Conservation (phyloP, 345 rosid species). For the Schrenkiella parvula region DNA sequence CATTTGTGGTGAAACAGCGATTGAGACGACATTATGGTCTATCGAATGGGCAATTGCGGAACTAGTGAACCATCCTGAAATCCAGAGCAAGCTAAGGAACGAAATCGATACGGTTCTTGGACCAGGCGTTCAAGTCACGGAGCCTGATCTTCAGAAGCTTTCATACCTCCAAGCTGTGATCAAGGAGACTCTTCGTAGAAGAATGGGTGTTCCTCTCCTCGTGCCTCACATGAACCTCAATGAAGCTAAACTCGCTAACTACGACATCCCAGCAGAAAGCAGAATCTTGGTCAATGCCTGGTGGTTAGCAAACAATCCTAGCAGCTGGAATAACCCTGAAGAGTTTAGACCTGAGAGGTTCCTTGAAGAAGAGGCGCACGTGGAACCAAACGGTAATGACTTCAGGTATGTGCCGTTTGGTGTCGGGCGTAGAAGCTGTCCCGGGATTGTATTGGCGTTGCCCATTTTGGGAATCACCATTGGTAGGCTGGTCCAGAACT, state of each 20-base stretch:
- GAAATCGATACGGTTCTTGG: slow-evolving; percentile 84
- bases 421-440: slow-evolving; percentile 98
- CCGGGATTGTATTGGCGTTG: slow-evolving; percentile 90
- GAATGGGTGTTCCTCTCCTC: slow-evolving; percentile 95
- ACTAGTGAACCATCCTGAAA: slow-evolving; percentile 81
- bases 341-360: slow-evolving; percentile 98
- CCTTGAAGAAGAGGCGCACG: slow-evolving; percentile 86
- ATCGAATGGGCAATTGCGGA: slow-evolving; percentile 96
- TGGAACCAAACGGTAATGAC: slow-evolving; percentile 95
- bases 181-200: slow-evolving; percentile 80
- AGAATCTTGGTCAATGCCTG: slow-evolving; percentile 92
- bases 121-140: slow-evolving; percentile 65
- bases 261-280: slow-evolving; percentile 93
- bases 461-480: slow-evolving; percentile 89
- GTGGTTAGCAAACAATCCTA: slow-evolving; percentile 97
- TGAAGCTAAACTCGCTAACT: slow-evolving; percentile 80
- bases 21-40: slow-evolving; percentile 94
- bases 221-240: slow-evolving; percentile 99
- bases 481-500: slow-evolving; percentile 95
- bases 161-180: slow-evolving; percentile 94
- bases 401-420: slow-evolving; percentile 93
- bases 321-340: slow-evolving; percentile 76
- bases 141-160: slow-evolving; percentile 71
- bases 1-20: slow-evolving; percentile 48
- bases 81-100: slow-evolving; percentile 66